phyloP scores from a whole-genome alignment of 768 basidiomycete species.

The Daedaleopsis nitida region DNA sequence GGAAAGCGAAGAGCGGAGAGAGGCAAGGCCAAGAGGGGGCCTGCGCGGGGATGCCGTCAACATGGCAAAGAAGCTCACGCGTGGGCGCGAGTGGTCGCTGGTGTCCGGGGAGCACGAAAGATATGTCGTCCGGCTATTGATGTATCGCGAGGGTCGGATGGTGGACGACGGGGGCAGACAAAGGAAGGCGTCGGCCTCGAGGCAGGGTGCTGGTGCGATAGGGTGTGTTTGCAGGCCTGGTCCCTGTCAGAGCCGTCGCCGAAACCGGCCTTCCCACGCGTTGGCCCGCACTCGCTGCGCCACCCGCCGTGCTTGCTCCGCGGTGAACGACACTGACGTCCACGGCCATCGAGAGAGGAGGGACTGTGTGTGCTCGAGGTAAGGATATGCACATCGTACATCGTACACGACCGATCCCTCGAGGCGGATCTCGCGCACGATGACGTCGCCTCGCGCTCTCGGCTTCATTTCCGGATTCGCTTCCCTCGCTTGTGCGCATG shows the following conservation, averaged over 20 bases:
- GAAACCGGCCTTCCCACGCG: background rate
- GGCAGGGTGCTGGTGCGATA: no score
- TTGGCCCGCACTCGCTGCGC: background rate
- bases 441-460: no score
- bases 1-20: slow-evolving; percentile 6
- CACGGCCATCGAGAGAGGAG: no score
- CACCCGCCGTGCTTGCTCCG: background rate
- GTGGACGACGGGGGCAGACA: background rate
- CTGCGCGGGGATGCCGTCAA: slow-evolving; percentile 8
- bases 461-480: background rate
- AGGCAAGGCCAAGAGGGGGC: background rate
- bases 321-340: background rate
- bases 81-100: background rate
- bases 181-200: background rate
- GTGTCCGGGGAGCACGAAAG: background rate
- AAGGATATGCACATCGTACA: no score
- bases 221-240: no score
- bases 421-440: no score
- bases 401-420: no score
- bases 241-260: background rate
- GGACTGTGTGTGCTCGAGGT: no score
- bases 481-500: background rate
- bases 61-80: slow-evolving; percentile 11
- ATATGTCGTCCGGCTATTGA: background rate
- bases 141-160: background rate